A percentile compares a stretch with the other conserved stretches of the same genome.
Conservation (phyloP, 495 filamentous ascomycete species). For the Neurospora sp. region DNA sequence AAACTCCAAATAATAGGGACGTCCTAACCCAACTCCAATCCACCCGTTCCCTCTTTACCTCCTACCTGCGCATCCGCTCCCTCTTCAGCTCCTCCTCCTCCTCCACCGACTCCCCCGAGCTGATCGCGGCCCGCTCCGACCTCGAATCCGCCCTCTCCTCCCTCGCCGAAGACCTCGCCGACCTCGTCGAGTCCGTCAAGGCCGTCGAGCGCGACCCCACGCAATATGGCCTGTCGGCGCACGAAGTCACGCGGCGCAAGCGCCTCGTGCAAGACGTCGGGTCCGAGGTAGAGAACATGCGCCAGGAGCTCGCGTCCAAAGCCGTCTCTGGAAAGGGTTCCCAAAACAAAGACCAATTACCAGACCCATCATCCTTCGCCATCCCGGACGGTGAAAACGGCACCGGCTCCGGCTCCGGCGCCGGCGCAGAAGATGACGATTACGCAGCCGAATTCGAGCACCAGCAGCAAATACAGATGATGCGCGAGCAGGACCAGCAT, state of each 20-base stretch:
- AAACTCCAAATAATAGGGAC: constrained; percentile 45
- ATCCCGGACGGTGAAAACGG: constrained; percentile 29
- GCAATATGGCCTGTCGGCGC: constrained; percentile 73
- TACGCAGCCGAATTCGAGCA: constrained; percentile 80
- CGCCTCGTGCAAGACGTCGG: constrained; percentile 84
- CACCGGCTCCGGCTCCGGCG: constrained; percentile 31
- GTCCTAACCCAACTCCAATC: constrained; percentile 70
- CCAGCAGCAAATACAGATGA: constrained; percentile 79
- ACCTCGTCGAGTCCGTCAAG: constrained; percentile 78
- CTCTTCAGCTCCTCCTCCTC: constrained; percentile 40
- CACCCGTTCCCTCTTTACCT: constrained; percentile 79
- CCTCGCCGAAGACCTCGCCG: constrained; percentile 75
- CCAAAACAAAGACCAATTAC: constrained; percentile 35
- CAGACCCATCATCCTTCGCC: constrained; percentile 62
- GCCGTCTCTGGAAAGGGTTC: constrained; percentile 5
- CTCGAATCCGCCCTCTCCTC: constrained; percentile 68
- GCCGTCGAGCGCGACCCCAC: constrained; percentile 86
- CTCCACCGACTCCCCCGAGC: constrained; percentile 56
- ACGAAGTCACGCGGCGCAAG: constrained; percentile 73
- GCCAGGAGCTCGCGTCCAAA: constrained; percentile 59
- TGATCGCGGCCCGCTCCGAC: constrained; percentile 71
- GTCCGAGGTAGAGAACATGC: constrained; percentile 79
- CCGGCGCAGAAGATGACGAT: constrained; percentile 51
- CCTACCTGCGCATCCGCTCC: constrained; percentile 91
- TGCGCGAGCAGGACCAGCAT: constrained; percentile 90